Percentiles rank a stretch among this genome's conserved stretches.
Evolutionary conservation across 2,329 filamentous ascomycete genomes (phyloP).

Genomic region (Calonectria hawksworthii): DNA sequence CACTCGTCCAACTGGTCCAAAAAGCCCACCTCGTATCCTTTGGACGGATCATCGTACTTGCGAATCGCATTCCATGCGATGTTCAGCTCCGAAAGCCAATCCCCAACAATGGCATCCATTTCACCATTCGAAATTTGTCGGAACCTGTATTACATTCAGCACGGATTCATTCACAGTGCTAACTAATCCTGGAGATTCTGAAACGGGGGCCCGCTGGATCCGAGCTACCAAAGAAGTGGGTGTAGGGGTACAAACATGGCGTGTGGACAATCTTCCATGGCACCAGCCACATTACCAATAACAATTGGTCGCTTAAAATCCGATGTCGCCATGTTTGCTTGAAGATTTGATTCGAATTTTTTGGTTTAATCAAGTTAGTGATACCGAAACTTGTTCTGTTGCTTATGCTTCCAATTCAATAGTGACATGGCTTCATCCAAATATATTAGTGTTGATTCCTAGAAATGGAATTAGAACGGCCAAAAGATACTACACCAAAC

Average conservation of each 20-base stretch:
- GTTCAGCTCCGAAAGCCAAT: slow-evolving; percentile 22
- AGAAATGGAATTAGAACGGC: not conserved
- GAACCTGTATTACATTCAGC: not conserved
- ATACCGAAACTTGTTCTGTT: not conserved
- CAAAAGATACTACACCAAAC: not conserved
- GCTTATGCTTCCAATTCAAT: not conserved
- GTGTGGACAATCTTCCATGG: slow-evolving; percentile 23
- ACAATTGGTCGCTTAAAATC: slow-evolving; percentile 14
- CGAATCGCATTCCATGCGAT: slow-evolving; percentile 22
- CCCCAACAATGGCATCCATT: slow-evolving; percentile 12
- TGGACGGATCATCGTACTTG: slow-evolving; percentile 15
- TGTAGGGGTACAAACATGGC: slow-evolving; percentile 19
- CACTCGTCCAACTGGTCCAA: slow-evolving; percentile 11
- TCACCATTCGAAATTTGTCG: slow-evolving; percentile 7
- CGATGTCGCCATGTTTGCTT: not conserved
- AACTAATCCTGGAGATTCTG: too few species aligned
- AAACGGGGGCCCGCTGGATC: too few species aligned
- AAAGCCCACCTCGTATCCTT: slow-evolving; percentile 20
- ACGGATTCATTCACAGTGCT: not conserved
- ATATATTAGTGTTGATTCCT: not conserved
- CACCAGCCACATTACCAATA: slow-evolving; percentile 27
- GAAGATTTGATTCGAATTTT: not conserved
- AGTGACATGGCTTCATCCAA: not conserved
- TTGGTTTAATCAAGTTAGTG: not conserved
- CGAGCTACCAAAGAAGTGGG: too few species aligned